Conservation (phyloP, 2,329 filamentous ascomycete genomes). For the Pezicula rhizophila region DNA sequence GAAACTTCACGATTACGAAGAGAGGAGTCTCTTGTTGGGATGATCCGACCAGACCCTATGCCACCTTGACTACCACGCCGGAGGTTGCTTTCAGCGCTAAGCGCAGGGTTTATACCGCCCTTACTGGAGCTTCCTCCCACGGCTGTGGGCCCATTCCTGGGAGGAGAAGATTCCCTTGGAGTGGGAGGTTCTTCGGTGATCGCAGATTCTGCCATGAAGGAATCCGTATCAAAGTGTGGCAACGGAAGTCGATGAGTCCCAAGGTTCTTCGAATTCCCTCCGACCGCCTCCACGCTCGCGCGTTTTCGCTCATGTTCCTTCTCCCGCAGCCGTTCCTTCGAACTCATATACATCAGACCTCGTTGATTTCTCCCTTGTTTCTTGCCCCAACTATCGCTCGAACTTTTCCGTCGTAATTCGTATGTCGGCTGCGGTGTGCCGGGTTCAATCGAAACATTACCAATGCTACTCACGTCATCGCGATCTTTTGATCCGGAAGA, state of each 20-base stretch:
- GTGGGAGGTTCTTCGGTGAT: conserved; percentile 45
- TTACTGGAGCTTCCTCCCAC: conserved; percentile 3
- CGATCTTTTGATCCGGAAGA: conserved; percentile 46
- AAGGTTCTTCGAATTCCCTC: conserved; percentile 34
- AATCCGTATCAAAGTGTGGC: conserved; percentile 21
- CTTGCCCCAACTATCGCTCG: conserved; percentile 57
- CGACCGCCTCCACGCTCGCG: conserved; percentile 35
- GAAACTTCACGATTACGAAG: conserved; percentile 50
- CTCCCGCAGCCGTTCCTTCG: conserved; percentile 59
- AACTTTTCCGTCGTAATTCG: conserved; percentile 47
- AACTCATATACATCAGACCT: conserved; percentile 68
- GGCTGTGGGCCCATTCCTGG: conserved; percentile 19
- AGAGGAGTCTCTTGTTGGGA: conserved; percentile 65
- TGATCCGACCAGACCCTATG: conserved; percentile 36
- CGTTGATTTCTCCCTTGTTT: conserved; percentile 47
- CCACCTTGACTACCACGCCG: conserved; percentile 18
- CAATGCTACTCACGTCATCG: conserved; percentile 56
- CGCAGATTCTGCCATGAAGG: conserved; percentile 28
- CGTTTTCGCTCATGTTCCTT: conserved; percentile 58
- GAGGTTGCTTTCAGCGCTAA: not conserved
- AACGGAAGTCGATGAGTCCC: conserved; percentile 18
- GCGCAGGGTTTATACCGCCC: conserved; percentile 6
- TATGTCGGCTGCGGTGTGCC: conserved; percentile 35
- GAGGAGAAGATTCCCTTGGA: conserved; percentile 20
- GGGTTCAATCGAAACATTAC: conserved; percentile 58